Conservation (phyloP, 2,329 filamentous ascomycete genomes). For the Polychaeton citri region DNA sequence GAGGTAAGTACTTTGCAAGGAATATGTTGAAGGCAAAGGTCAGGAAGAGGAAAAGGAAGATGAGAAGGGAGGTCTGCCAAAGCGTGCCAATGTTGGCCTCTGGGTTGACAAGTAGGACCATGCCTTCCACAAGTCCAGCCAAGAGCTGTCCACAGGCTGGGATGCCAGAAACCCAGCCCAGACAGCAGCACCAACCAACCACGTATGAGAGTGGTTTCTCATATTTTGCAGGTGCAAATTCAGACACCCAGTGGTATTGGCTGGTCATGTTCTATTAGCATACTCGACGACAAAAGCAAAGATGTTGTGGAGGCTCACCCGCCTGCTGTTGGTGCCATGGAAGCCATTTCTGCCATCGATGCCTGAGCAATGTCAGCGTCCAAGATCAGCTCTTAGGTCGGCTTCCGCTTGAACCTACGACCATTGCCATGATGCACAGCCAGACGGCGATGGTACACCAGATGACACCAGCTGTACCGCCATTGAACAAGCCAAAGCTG, state of each 20-base stretch:
- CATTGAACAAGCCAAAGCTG: slow-evolving; percentile 20
- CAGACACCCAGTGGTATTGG: slow-evolving; percentile 17
- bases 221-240: slow-evolving; percentile 18
- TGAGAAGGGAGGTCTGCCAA: slow-evolving; percentile 18
- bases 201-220: slow-evolving; percentile 13
- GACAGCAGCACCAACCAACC: slow-evolving; percentile 22
- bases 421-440: too few species aligned
- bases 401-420: too few species aligned
- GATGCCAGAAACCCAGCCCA: slow-evolving; percentile 23
- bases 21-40: slow-evolving; percentile 17
- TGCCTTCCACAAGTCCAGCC: slow-evolving; percentile 22
- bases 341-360: slow-evolving; percentile 21
- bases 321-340: slow-evolving; percentile 20
- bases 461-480: slow-evolving; percentile 38
- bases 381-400: too few species aligned
- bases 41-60: slow-evolving; percentile 23
- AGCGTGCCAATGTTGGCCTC: slow-evolving; percentile 13
- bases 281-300: slow-evolving; percentile 9
- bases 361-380: too few species aligned
- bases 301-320: slow-evolving; percentile 14
- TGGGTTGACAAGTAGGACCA: slow-evolving; percentile 22
- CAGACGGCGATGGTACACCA: too few species aligned
- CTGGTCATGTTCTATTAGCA: slow-evolving; percentile 10
- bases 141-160: slow-evolving; percentile 22
- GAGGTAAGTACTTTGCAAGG: slow-evolving; percentile 21